Evolutionary conservation across 345 rosid species (phyloP).

Genomic region (Dimocarpus longan): DNA sequence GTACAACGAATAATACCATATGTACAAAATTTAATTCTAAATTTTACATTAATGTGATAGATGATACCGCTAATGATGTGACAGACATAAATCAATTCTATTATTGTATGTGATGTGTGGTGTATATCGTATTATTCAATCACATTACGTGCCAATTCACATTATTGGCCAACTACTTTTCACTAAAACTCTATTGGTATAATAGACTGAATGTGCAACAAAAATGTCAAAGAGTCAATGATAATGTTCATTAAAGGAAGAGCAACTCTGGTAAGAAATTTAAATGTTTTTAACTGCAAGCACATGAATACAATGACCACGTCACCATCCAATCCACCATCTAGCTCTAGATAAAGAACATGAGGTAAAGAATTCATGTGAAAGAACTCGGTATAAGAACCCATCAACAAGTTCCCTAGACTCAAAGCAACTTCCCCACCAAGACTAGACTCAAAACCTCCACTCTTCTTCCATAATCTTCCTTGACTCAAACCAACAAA

Average conservation of each 20-base stretch:
- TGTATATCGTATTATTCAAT: too few species aligned
- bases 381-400: conserved; percentile 26
- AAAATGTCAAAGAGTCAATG: conserved; percentile 17
- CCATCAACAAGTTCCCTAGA: conserved; percentile 21
- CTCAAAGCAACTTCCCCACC: conserved; percentile 33
- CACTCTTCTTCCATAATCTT: conserved; percentile 34
- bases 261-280: conserved; percentile 32
- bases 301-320: conserved; percentile 49
- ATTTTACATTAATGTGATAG: background rate
- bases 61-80: background rate
- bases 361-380: conserved; percentile 46
- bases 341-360: conserved; percentile 39
- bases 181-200: background rate
- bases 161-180: conserved; percentile 7
- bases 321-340: conserved; percentile 27
- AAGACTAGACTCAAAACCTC: conserved; percentile 25
- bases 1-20: too few species aligned
- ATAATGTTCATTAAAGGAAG: conserved; percentile 6
- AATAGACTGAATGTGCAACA: conserved; percentile 18
- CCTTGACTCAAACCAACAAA: conserved; percentile 28
- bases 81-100: too few species aligned
- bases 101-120: too few species aligned
- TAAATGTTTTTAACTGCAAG: conserved; percentile 40
- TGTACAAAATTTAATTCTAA: too few species aligned
- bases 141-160: background rate